A percentile compares a stretch with the other conserved stretches of the same genome.
phyloP scores from a whole-genome alignment of 2,329 filamentous ascomycete species.

The Neopestalotiopsis clavispora region DNA sequence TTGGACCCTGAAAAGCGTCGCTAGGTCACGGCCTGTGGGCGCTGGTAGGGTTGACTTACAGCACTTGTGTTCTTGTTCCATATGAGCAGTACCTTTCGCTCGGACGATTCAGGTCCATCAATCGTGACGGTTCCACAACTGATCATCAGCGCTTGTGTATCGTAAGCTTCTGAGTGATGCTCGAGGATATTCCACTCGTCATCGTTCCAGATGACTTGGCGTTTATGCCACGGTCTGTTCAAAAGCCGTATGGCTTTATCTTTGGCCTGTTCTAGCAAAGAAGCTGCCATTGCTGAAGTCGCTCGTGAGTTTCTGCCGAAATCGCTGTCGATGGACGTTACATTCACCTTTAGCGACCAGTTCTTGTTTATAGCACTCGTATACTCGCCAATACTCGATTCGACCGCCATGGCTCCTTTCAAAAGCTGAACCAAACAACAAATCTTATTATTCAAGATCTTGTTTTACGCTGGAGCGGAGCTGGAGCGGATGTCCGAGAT shows the following conservation, averaged over 20 bases:
- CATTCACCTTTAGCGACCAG: background rate
- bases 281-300: background rate
- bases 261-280: conserved; percentile 9
- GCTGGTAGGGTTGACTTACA: background rate
- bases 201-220: conserved; percentile 12
- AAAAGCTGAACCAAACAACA: background rate
- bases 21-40: too few species aligned
- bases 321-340: background rate
- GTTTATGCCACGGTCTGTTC: conserved; percentile 11
- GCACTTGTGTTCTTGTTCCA: conserved; percentile 8
- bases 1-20: background rate
- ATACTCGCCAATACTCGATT: conserved; percentile 9
- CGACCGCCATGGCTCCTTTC: conserved; percentile 9
- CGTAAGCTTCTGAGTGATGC: conserved; percentile 6
- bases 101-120: conserved; percentile 4
- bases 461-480: background rate
- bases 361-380: background rate
- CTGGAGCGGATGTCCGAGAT: conserved; percentile 1
- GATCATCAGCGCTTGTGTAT: conserved; percentile 18
- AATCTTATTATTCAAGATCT: background rate
- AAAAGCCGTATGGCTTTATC: conserved; percentile 3
- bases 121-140: conserved; percentile 21
- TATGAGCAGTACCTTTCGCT: conserved; percentile 14
- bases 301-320: background rate
- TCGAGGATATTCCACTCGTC: conserved; percentile 14